Conservation (phyloP, 129 eudicot species). For the Rutidosis leptorrhynchoides region DNA sequence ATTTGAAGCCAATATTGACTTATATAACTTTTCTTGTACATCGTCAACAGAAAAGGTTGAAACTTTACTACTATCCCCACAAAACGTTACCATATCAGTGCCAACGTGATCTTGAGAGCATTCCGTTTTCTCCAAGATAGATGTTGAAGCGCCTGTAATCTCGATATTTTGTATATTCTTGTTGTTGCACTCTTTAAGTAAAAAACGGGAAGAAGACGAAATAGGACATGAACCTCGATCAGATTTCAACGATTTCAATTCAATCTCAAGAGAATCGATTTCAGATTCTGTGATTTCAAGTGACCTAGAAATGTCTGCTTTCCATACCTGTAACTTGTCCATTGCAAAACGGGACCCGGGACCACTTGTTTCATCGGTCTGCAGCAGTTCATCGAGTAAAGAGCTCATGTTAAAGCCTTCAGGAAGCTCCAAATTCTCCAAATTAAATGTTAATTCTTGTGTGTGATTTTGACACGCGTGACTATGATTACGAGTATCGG, state of each 20-base stretch:
- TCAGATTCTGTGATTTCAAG: conserved; percentile 81
- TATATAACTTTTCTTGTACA: conserved; percentile 24
- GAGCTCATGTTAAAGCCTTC: conserved; percentile 51
- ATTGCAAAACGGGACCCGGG: conserved; percentile 49
- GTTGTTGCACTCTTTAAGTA: conserved; percentile 23
- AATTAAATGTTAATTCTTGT: conserved; percentile 48
- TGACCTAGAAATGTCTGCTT: conserved; percentile 60
- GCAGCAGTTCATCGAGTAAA: conserved; percentile 50
- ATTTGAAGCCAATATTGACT: conserved; percentile 46
- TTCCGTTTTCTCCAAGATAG: conserved; percentile 42
- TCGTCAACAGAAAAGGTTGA: conserved; percentile 4
- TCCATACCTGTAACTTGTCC: conserved; percentile 67
- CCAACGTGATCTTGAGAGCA: conserved; percentile 21
- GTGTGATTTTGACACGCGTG: conserved; percentile 35
- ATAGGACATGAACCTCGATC: conserved; percentile 26
- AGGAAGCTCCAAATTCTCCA: conserved; percentile 51
- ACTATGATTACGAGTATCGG: conserved; percentile 42
- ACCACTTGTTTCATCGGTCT: conserved; percentile 41
- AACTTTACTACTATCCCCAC: conserved; percentile 26
- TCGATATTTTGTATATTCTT: conserved; percentile 37
- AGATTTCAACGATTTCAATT: conserved; percentile 50
- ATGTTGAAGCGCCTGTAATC: conserved; percentile 68
- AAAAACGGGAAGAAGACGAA: conserved; percentile 39
- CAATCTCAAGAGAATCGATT: conserved; percentile 82
- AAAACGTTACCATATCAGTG: conserved; percentile 15